Evolutionary conservation across 2,329 filamentous ascomycete genomes (phyloP).

Genomic region (Ascocoryne sarcoides): DNA sequence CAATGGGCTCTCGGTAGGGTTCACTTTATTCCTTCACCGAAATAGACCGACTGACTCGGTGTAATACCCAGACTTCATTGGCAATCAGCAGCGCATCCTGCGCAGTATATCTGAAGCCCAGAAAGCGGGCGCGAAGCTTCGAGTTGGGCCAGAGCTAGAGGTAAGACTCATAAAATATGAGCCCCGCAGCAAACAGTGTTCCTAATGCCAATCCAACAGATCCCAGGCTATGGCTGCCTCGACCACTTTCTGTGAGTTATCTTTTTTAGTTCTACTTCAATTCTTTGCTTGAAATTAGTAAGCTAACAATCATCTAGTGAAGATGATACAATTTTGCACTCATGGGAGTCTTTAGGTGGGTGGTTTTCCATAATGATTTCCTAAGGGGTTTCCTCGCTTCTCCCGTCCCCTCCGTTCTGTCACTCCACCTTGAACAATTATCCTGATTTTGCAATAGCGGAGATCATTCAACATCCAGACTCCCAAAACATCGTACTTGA

Average conservation of each 20-base stretch:
- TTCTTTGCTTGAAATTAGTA: neutral
- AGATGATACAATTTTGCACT: slow-evolving; percentile 47
- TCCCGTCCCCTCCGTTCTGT: too few species aligned
- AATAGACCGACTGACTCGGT: too few species aligned
- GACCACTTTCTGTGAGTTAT: slow-evolving; percentile 36
- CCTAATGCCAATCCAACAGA: too few species aligned
- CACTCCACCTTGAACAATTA: too few species aligned
- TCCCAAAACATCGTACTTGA: slow-evolving; percentile 60
- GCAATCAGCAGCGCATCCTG: slow-evolving; percentile 50
- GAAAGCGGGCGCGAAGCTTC: slow-evolving; percentile 42
- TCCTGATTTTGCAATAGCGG: too few species aligned
- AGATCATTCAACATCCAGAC: slow-evolving; percentile 50
- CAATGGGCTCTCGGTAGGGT: slow-evolving; percentile 3
- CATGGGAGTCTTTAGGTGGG: slow-evolving; percentile 59
- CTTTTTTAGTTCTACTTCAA: neutral
- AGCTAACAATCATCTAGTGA: slow-evolving; percentile 6
- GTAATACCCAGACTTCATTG: too few species aligned
- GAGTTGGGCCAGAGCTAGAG: slow-evolving; percentile 42
- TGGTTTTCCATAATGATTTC: too few species aligned
- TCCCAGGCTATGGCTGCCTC: slow-evolving; percentile 47
- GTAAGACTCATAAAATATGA: too few species aligned
- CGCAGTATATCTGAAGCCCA: slow-evolving; percentile 49
- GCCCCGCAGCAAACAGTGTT: too few species aligned
- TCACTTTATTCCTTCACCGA: too few species aligned
- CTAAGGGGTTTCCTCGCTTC: too few species aligned